Evolutionary conservation across 2,329 filamentous ascomycete species (phyloP).

Genomic region (Diaporthe sp.): DNA sequence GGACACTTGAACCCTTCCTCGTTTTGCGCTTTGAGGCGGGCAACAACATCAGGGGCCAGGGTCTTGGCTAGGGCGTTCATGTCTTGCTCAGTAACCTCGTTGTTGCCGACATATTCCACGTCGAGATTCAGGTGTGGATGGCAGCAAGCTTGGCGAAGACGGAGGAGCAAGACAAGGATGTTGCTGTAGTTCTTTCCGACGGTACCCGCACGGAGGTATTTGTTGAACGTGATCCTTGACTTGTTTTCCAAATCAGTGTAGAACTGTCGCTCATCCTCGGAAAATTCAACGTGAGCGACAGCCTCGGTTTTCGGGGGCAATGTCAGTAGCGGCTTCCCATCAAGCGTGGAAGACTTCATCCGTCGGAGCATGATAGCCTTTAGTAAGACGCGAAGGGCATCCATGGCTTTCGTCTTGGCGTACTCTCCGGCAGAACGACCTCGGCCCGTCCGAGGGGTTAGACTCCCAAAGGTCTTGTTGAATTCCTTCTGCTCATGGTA

Average conservation of each 20-base stretch:
- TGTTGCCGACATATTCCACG: no score
- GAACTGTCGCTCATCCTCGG: constrained; percentile 70
- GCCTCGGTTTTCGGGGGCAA: constrained; percentile 74
- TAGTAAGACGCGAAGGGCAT: no score
- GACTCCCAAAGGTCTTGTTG: constrained; percentile 55
- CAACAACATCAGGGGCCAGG: constrained; percentile 69
- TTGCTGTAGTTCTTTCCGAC: no score
- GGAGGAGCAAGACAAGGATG: no score
- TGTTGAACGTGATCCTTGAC: constrained; percentile 73
- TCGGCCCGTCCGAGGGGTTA: constrained; percentile 38
- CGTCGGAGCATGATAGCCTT: no score
- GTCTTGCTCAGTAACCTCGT: no score
- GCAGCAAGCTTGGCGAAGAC: no score
- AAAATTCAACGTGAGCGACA: constrained; percentile 72
- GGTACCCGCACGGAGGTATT: no score
- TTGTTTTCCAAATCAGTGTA: constrained; percentile 76
- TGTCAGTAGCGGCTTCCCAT: constrained; percentile 80
- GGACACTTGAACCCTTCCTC: constrained; percentile 78
- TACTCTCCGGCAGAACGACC: no score
- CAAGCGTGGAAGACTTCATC: no score
- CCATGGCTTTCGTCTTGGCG: no score
- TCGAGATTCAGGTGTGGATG: no score
- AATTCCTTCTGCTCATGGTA: constrained; percentile 76
- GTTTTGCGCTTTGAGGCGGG: constrained; percentile 64
- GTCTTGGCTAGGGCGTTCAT: constrained; percentile 64